These are phyloP conservation scores for Buddleja alternifolia DNA, from an alignment of 257 asterid genomes.

Conservation along the genomic window DNA sequence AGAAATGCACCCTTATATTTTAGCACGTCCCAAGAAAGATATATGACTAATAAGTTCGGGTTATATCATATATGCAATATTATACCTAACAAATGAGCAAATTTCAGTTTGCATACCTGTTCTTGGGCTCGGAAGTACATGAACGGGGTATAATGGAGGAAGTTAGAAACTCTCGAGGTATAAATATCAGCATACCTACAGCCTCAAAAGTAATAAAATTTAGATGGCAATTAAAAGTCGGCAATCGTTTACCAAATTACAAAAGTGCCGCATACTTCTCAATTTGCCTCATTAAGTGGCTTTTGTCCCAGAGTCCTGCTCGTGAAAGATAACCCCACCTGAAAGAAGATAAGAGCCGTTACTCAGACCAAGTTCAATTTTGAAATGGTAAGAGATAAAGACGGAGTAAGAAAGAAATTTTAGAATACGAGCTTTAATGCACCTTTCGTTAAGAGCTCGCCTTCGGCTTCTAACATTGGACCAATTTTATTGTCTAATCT, in stretches of 20 bases:
- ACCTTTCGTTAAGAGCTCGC: constrained; percentile 79
- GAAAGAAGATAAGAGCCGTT: constrained; percentile 34
- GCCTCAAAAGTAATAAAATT: constrained; percentile 15
- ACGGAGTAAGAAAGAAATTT: constrained; percentile 1
- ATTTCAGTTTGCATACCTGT: constrained; percentile 55
- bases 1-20: too few species aligned
- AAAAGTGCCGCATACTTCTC: constrained; percentile 62
- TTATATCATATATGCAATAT: too few species aligned
- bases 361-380: constrained; percentile 19
- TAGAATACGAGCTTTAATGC: background rate
- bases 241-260: background rate
- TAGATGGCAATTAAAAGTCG: background rate
- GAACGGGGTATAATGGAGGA: constrained; percentile 87
- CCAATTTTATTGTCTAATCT: constrained; percentile 76
- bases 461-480: constrained; percentile 84
- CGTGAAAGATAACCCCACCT: constrained; percentile 96
- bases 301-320: constrained; percentile 96
- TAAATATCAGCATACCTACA: constrained; percentile 91
- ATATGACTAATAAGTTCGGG: too few species aligned
- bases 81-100: constrained; percentile 13
- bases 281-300: constrained; percentile 93
- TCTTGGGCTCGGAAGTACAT: constrained; percentile 89
- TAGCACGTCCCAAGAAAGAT: too few species aligned
- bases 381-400: constrained; percentile 12
- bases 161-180: constrained; percentile 92